A percentile compares a stretch with the other conserved stretches of the same genome.
These are phyloP conservation scores for Centaurea solstitialis DNA, from an alignment of 129 eudicot species.

Conservation along the genomic window DNA sequence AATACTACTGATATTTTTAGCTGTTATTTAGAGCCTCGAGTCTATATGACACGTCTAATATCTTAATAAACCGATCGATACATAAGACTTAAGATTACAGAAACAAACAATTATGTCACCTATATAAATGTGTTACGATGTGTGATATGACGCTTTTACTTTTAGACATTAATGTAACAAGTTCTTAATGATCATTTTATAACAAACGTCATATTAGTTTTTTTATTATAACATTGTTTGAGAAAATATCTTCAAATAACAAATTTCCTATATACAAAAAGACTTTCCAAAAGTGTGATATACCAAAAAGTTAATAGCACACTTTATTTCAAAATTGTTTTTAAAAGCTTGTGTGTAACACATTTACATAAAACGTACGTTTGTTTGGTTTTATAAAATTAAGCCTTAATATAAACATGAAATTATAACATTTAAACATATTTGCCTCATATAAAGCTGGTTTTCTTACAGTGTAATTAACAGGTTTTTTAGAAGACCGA, in stretches of 20 bases:
- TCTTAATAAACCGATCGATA: not conserved
- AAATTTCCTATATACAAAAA: not conserved
- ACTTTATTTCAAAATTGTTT: not conserved
- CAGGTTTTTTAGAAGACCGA: not conserved
- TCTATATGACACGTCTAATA: not conserved
- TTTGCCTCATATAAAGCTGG: not conserved
- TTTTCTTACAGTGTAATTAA: not conserved
- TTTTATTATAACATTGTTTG: not conserved
- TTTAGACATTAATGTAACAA: not conserved
- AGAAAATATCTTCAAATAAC: not conserved
- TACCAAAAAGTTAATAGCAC: not conserved
- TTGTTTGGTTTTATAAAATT: not conserved
- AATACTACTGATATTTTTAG: not conserved
- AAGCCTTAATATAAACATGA: not conserved
- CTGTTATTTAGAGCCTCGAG: not conserved
- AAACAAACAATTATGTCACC: not conserved
- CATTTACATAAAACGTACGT: not conserved
- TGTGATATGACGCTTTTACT: not conserved
- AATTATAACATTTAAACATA: not conserved
- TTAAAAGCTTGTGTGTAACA: not conserved
- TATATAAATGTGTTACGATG: no score
- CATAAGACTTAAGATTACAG: not conserved
- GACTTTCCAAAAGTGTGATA: not conserved
- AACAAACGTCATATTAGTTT: not conserved
- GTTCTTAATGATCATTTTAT: not conserved